Base-by-base conservation (phyloP, 495 filamentous ascomycete genomes). In the Schizothecium vesticola region DNA sequence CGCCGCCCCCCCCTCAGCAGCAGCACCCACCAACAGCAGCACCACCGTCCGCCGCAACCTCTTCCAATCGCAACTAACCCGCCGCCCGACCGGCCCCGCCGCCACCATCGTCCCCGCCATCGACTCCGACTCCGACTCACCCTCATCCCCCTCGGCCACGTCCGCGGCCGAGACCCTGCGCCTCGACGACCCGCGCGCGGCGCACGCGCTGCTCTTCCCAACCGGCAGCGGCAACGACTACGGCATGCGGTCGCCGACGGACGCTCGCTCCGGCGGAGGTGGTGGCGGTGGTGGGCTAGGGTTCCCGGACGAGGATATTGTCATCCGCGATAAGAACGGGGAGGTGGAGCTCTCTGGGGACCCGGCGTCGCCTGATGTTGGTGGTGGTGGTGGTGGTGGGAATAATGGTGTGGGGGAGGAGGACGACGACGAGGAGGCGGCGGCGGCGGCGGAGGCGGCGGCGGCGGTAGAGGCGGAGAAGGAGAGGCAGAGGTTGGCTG, bases 301-400 rank as follows among this genome's bases (percentile, higher is more conserved):
- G 10, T 79, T 79, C 21, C 84, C 87, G 31, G 83, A 84, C 3
- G 83, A 82, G 51, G 92, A 93, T 43, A 93, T 96, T 36, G 88
- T 94, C 10, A 86, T 91, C 16, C 84, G 89, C 70, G 88, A 95
- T 76, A 82, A 88, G 75, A 88, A 91, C 75, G 93, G 93, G 56
- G 85, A 87, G 63, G 89, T 91, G 69, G 87, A 90, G 71, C 74
- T 94, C n/a, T 51, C 43, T 8, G 87, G 59, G 3, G 86, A 91
- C 64, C 91, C 90, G 3, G 77, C 85, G 1, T 75, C 84, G 25
- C 77, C 85, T 24, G 77, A 83, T 59, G 75, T 84, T 31, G 84
- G 89, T 68, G 64, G 77, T 80, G 0, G 85, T 87, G 26, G 87
- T 86, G 64, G 68, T 51, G 25, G 74, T 81, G 60, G 82, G 84